A percentile compares a stretch with the other conserved stretches of the same genome.
These are phyloP conservation scores for Sergeia podlipaevii DNA, from an alignment of 208 protist genomes.

Conservation along the genomic window DNA sequence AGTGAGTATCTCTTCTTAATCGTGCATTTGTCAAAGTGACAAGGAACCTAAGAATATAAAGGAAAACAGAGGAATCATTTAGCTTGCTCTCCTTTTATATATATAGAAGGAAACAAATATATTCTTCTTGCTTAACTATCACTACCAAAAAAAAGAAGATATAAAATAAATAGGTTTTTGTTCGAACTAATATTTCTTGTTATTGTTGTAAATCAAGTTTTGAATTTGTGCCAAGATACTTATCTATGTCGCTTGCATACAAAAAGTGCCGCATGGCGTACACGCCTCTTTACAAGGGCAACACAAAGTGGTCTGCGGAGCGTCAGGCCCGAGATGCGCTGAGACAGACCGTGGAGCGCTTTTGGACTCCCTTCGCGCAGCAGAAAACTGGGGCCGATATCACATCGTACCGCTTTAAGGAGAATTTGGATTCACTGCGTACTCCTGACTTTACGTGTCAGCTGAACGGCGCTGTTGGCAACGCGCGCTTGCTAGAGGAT, in stretches of 20 bases:
- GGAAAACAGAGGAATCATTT: too few relatives aligned
- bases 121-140: too few relatives aligned
- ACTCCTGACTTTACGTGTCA: conserved; percentile 31
- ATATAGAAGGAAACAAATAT: too few relatives aligned
- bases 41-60: too few relatives aligned
- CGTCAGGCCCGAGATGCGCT: conserved; percentile 30
- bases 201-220: too few relatives aligned
- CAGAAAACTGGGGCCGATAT: conserved; percentile 29
- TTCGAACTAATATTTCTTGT: too few relatives aligned
- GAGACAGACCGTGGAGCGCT: conserved; percentile 37
- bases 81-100: too few relatives aligned
- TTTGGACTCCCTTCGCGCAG: conserved; percentile 61
- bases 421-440: conserved; percentile 40
- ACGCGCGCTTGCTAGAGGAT: conserved; percentile 43
- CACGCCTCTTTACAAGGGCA: conserved; percentile 6
- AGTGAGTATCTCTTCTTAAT: too few relatives aligned
- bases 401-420: conserved; percentile 37
- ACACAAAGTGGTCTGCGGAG: conserved; percentile 4
- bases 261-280: conserved; percentile 1
- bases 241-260: conserved; percentile 2
- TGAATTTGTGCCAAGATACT: too few relatives aligned
- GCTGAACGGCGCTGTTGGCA: conserved; percentile 57
- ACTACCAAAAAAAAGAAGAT: too few relatives aligned
- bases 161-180: too few relatives aligned
- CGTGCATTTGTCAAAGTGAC: too few relatives aligned